phyloP scores from a whole-genome alignment of 139 green algal genomes.

The Volvox reticuliferus region DNA sequence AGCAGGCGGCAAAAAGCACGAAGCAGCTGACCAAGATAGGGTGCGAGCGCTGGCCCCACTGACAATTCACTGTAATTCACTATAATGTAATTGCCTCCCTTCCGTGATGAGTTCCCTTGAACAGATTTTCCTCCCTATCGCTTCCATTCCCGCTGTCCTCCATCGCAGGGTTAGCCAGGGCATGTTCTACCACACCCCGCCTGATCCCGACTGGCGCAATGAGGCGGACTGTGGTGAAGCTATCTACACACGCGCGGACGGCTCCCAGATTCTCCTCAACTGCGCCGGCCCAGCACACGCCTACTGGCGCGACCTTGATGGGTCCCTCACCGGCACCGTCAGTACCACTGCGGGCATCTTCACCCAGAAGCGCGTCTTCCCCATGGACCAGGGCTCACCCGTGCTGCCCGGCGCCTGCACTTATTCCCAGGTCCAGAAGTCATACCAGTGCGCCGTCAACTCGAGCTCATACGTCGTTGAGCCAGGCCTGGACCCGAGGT shows the following conservation, averaged over 20 bases:
- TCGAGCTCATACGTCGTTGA: slow-evolving; percentile 40
- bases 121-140: neutral
- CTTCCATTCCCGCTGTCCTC: neutral
- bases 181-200: slow-evolving; percentile 47
- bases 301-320: slow-evolving; percentile 65
- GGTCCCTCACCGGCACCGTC: slow-evolving; percentile 10
- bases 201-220: slow-evolving; percentile 61
- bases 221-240: slow-evolving; percentile 58
- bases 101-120: too few species aligned
- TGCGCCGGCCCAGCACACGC: slow-evolving; percentile 67
- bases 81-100: too few species aligned
- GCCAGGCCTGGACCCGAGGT: neutral
- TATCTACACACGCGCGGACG: slow-evolving; percentile 15
- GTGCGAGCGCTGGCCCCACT: too few species aligned
- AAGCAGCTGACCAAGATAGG: too few species aligned
- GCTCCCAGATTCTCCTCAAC: slow-evolving; percentile 61
- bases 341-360: slow-evolving; percentile 23
- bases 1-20: too few species aligned
- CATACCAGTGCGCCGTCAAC: slow-evolving; percentile 52
- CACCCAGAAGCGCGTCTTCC: neutral
- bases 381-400: slow-evolving; percentile 57
- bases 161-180: neutral
- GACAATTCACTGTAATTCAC: too few species aligned
- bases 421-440: slow-evolving; percentile 30
- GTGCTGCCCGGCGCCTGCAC: slow-evolving; percentile 57